phyloP scores from a whole-genome alignment of 2,329 filamentous ascomycete genomes.

The Exophiala alcalophila region DNA sequence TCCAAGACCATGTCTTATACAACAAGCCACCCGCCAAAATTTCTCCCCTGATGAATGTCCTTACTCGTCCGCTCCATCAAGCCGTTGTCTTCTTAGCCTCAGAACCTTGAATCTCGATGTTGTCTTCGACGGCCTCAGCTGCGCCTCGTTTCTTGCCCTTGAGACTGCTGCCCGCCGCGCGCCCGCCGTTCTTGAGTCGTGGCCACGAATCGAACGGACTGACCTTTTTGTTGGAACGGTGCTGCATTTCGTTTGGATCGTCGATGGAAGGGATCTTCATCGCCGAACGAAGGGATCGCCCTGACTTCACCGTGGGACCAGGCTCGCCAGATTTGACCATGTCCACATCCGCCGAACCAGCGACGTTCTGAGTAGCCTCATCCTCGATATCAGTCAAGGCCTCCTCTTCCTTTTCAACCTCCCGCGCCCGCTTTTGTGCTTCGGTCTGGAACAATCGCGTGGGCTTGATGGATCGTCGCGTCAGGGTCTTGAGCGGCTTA shows the following conservation, averaged over 20 bases:
- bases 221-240: constrained; percentile 14
- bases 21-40: constrained; percentile 4
- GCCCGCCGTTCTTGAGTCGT: constrained; percentile 24
- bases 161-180: constrained; percentile 8
- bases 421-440: constrained; percentile 41
- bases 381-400: constrained; percentile 56
- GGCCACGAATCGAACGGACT: constrained; percentile 32
- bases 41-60: background rate
- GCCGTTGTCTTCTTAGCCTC: constrained; percentile 14
- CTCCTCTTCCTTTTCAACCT: constrained; percentile 50
- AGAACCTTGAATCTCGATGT: background rate
- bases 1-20: constrained; percentile 11
- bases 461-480: constrained; percentile 58
- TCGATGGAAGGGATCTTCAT: constrained; percentile 1
- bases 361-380: constrained; percentile 12
- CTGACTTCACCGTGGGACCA: constrained; percentile 10
- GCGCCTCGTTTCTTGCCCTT: constrained; percentile 27
- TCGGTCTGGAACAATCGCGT: constrained; percentile 57
- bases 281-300: constrained; percentile 19
- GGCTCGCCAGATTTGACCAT: background rate
- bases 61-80: constrained; percentile 8
- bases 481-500: constrained; percentile 48
- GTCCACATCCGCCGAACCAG: background rate
- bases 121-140: constrained; percentile 15
- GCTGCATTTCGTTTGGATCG: background rate